Evolutionary conservation across 495 filamentous ascomycete species (phyloP), one percentile per base, ranked within the genome.

Genomic region (Aspergillus funiculosus): DNA sequence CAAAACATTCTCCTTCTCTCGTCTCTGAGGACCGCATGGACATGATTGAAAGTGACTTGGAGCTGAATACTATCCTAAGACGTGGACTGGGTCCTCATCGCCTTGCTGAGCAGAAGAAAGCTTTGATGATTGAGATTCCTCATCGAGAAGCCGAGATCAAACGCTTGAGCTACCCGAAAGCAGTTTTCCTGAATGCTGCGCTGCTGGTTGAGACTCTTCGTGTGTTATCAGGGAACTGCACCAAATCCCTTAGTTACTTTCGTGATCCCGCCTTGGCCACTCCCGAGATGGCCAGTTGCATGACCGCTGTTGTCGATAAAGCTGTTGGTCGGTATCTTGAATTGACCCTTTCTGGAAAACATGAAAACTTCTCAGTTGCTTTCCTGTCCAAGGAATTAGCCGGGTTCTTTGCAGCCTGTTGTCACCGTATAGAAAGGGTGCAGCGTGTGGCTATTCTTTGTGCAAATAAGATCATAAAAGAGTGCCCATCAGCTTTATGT

Each of bases 21-120:
- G 80, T 97, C 14, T 74, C 86, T 7, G 88, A 94, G 56, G 81
- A 87, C 50, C 79, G 86, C 47, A 83, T 87, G 42, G 87, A 94
- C 54, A 86, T 87, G 48, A 68, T 90, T 5, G 92, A 98, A 66
- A 95, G 87, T 57, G 92, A 95, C 53, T 86, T 98, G 45, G 92
- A 97, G 59, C 77, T 96, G 9, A 95, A 96, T 55, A 90, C 86
- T 6, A 84, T 96, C 9, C 75, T 98, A 15, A 80, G 89, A 43
- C 75, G 92, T 40, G 88, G 87, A 8, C 83, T 85, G 66, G 83
- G 78, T 32, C 76, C 81, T 6, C 87, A 92, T 17, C 82, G 85
- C 46, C 78, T 84, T 26, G 66, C 78, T 10, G 81, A 87, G 50
- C 88, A 95, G 56, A 97, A 95, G 65, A 81, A 77, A 54, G 66